Evolutionary conservation across 768 basidiomycete genomes (phyloP).

Genomic region (Calocybe cyanea): DNA sequence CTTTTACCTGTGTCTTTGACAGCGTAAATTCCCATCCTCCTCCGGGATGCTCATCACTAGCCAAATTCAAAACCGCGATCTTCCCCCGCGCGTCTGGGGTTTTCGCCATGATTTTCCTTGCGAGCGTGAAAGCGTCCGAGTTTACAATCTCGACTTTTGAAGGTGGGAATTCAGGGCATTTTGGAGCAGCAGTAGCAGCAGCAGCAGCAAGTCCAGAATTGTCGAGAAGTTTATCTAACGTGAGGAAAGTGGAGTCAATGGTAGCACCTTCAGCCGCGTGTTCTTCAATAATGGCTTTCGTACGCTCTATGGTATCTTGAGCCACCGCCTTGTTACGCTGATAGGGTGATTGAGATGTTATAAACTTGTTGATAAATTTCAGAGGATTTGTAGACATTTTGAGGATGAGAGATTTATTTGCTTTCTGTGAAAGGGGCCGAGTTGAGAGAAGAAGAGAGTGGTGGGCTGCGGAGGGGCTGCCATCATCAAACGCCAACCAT

Average conservation of each 20-base stretch:
- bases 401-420: too few species aligned
- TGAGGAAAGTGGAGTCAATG: conserved; percentile 23
- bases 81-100: conserved; percentile 23
- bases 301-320: conserved; percentile 25
- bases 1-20: conserved; percentile 27
- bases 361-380: too few species aligned
- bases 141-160: conserved; percentile 26
- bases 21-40: conserved; percentile 30
- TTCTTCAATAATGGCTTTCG: conserved; percentile 20
- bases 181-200: too few species aligned
- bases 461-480: too few species aligned
- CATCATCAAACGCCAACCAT: too few species aligned
- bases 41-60: conserved; percentile 28
- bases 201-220: too few species aligned
- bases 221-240: conserved; percentile 19
- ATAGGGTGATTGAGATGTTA: too few species aligned
- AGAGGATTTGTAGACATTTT: too few species aligned
- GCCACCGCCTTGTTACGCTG: conserved; percentile 13
- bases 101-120: conserved; percentile 27
- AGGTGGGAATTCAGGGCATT: conserved; percentile 15
- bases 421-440: too few species aligned
- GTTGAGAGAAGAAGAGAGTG: too few species aligned
- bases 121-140: conserved; percentile 33
- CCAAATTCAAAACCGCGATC: conserved; percentile 35
- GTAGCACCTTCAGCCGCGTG: conserved; percentile 28